Base-by-base conservation (phyloP, 495 filamentous ascomycete genomes). In the Talaromyces borbonicus region DNA sequence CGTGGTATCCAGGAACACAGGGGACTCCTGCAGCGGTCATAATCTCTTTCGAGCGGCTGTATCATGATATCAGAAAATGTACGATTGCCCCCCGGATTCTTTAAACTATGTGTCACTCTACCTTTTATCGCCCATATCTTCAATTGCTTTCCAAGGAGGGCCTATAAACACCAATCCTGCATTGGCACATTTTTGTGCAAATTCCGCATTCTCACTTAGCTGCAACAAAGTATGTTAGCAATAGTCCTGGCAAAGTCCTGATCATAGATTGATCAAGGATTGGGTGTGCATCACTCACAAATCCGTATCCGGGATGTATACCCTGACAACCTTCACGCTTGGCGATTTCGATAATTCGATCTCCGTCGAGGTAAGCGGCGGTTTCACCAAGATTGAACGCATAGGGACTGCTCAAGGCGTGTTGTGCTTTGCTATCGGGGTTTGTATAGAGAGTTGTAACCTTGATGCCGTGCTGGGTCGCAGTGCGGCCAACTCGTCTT, bases 91-190 rank as follows among this genome's bases (percentile, higher is more conserved):
- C 14, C n/a, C n/a, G n/a, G n/a, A 18, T 5, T 8, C 14, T 1
- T 0, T n/a, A 38, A 11, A 14, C 7, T 12, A 18, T 19, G 25
- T 43, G 6, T 43, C 1, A 22, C 27, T 56, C 26, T 76, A 80
- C 65, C 84, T 88, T 69, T 99, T 99, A 59, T 95, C 87, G 31
- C 92, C 92, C 92, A 99, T 97, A 27, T 90, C 85, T 52, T 90
- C 86, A 64, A 99, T 99, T 5, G 93, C 93, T 49, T 81, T 74
- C 63, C 83, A 85, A 24, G 92, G 89, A 9, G 92, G 92, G 0
- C 92, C 92, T 56, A 97, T 95, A 56, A 99, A 99, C 29, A 88
- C 80, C 37, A 99, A 68, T 2, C 93, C 93, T 24, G 89, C 89
- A 52, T 95, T 85, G 52, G 80, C 83, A 57, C 90, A 95, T 66